phyloP scores from a whole-genome alignment of 2,329 filamentous ascomycete species.

The Colletotrichum sp. region DNA sequence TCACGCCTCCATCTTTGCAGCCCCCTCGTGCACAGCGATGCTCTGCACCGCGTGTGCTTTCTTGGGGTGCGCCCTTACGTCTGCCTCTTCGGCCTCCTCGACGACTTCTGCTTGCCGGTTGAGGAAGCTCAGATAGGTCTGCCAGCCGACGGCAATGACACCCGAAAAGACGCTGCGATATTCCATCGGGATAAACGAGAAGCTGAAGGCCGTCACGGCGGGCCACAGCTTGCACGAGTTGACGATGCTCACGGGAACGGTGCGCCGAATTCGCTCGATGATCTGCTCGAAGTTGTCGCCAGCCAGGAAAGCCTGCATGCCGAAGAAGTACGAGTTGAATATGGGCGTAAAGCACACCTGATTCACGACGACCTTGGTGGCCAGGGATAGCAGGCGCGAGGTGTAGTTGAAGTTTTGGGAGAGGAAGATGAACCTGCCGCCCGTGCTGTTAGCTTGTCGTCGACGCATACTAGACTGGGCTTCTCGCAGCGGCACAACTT shows the following conservation, averaged over 20 bases:
- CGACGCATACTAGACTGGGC: not conserved
- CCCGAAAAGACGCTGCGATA: constrained; percentile 83
- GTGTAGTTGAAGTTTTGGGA: constrained; percentile 83
- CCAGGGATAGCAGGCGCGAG: constrained; percentile 73
- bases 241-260: constrained; percentile 76
- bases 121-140: constrained; percentile 85
- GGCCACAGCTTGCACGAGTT: constrained; percentile 93
- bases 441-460: not conserved
- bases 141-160: constrained; percentile 85
- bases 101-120: constrained; percentile 73
- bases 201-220: constrained; percentile 82
- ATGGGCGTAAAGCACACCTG: constrained; percentile 81
- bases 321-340: constrained; percentile 86
- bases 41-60: constrained; percentile 4
- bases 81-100: constrained; percentile 14
- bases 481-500: constrained; percentile 30
- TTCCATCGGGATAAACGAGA: constrained; percentile 81
- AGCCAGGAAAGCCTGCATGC: constrained; percentile 75
- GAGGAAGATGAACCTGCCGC: constrained; percentile 76
- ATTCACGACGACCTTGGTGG: constrained; percentile 80
- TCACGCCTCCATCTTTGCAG: constrained; percentile 10
- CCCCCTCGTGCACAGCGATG: not conserved
- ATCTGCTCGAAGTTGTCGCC: constrained; percentile 70
- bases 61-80: not conserved
- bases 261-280: constrained; percentile 73